Evolutionary conservation across 2,329 filamentous ascomycete species (phyloP).

Genomic region (Ophiostoma novo-ulmi): DNA sequence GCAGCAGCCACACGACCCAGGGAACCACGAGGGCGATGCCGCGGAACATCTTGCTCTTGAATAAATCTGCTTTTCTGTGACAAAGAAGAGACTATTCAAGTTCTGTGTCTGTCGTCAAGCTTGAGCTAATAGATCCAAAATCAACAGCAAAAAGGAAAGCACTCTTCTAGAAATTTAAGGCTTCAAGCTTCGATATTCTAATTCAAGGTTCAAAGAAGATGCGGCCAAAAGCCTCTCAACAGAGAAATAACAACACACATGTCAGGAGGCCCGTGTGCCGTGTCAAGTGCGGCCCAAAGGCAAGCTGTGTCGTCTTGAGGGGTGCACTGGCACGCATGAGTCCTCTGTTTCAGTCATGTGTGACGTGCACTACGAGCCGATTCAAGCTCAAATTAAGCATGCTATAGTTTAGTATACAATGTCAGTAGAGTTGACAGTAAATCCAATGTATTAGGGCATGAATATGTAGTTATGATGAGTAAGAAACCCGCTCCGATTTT

Average conservation of each 20-base stretch:
- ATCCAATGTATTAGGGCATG: too few relatives aligned
- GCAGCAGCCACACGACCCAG: constrained; percentile 49
- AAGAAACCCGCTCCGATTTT: not conserved
- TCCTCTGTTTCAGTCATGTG: not conserved
- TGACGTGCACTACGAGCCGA: not conserved
- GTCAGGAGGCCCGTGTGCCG: not conserved
- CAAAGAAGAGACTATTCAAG: too few relatives aligned
- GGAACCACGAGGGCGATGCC: constrained; percentile 43
- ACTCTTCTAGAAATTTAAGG: not conserved
- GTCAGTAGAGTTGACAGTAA: too few relatives aligned
- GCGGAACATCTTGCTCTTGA: constrained; percentile 32
- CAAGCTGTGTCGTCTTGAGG: not conserved
- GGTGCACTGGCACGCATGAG: not conserved
- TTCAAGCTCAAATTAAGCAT: not conserved
- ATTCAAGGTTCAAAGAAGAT: not conserved
- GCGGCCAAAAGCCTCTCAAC: constrained; percentile 26
- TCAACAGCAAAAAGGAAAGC: not conserved
- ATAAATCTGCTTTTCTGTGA: too few relatives aligned
- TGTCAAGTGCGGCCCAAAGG: not conserved
- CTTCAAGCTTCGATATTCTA: not conserved
- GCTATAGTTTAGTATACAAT: not conserved
- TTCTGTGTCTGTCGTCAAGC: not conserved
- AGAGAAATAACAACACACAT: not conserved
- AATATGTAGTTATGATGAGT: not conserved
- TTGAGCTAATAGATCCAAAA: not conserved